These are phyloP conservation scores for Pistacia vera DNA, from an alignment of 345 rosid genomes.

Conservation along the genomic window DNA sequence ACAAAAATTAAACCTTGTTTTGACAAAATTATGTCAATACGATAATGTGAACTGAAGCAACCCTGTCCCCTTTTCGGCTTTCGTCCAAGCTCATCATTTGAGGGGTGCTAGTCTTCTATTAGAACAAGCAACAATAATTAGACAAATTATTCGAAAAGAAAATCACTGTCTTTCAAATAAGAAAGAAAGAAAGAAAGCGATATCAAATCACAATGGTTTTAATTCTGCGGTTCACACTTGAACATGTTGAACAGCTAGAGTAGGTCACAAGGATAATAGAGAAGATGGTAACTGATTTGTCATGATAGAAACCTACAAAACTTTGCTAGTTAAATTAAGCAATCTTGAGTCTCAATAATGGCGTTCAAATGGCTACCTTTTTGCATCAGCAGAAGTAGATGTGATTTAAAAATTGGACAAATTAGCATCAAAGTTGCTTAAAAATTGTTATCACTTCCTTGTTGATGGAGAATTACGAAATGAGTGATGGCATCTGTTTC, in stretches of 20 bases:
- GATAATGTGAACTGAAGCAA: conserved; percentile 3
- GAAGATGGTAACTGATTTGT: conserved; percentile 16
- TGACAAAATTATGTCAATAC: neutral
- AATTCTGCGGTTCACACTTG: neutral
- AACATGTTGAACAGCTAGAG: neutral
- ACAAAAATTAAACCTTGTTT: neutral
- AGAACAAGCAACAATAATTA: conserved; percentile 4
- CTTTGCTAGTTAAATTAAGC: conserved; percentile 5
- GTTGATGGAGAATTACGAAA: conserved; percentile 18
- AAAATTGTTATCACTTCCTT: conserved; percentile 23
- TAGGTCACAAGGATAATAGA: neutral
- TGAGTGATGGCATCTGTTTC: conserved; percentile 20
- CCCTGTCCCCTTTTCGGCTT: neutral
- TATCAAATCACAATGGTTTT: neutral
- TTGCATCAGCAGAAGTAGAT: conserved; percentile 34
- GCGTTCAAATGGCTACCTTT: neutral
- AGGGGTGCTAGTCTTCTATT: neutral
- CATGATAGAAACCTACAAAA: conserved; percentile 23
- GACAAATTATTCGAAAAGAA: neutral
- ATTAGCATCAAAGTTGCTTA: conserved; percentile 15
- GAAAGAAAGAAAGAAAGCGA: neutral
- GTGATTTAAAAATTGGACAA: conserved; percentile 17
- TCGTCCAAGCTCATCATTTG: conserved; percentile 3
- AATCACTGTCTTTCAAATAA: neutral
- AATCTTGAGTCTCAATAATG: conserved; percentile 21